Conservation (phyloP, 345 rosid species). For the Pugionium dolabratum region DNA sequence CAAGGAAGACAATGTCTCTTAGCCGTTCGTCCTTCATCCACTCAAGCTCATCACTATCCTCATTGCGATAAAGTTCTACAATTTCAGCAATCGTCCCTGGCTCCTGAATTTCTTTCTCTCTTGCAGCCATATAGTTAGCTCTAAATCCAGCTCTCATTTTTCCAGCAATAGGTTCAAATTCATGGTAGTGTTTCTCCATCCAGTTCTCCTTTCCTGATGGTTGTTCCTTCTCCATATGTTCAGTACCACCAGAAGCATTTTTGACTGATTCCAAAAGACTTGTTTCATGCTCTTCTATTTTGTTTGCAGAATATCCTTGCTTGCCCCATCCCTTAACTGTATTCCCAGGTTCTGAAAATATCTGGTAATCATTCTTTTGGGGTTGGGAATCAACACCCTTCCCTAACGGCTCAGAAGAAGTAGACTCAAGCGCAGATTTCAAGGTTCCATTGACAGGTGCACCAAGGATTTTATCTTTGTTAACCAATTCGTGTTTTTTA, state of each 20-base stretch:
- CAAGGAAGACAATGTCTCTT: slow-evolving; percentile 75
- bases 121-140: slow-evolving; percentile 69
- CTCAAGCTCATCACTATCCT: slow-evolving; percentile 63
- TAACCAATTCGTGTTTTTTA: slow-evolving; percentile 28
- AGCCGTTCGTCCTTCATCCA: slow-evolving; percentile 92
- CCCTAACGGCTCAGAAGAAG: slow-evolving; percentile 33
- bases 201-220: slow-evolving; percentile 50
- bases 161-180: slow-evolving; percentile 62
- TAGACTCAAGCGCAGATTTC: slow-evolving; percentile 27
- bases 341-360: slow-evolving; percentile 24
- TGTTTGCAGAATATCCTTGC: slow-evolving; percentile 24
- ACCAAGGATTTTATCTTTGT: slow-evolving; percentile 25
- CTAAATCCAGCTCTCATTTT: slow-evolving; percentile 77
- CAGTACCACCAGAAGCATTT: slow-evolving; percentile 36
- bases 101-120: slow-evolving; percentile 50
- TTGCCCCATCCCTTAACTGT: slow-evolving; percentile 15
- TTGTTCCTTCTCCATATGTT: slow-evolving; percentile 28
- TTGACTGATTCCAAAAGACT: slow-evolving; percentile 26
- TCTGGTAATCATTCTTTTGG: slow-evolving; percentile 24
- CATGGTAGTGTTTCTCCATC: slow-evolving; percentile 66
- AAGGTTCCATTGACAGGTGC: slow-evolving; percentile 39
- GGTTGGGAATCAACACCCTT: slow-evolving; percentile 33
- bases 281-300: slow-evolving; percentile 29
- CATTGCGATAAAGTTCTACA: slow-evolving; percentile 48
- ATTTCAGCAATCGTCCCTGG: slow-evolving; percentile 42